These are phyloP conservation scores for Phytophthora palmivora DNA, from an alignment of 352 stramenopile genomes.

Conservation along the genomic window DNA sequence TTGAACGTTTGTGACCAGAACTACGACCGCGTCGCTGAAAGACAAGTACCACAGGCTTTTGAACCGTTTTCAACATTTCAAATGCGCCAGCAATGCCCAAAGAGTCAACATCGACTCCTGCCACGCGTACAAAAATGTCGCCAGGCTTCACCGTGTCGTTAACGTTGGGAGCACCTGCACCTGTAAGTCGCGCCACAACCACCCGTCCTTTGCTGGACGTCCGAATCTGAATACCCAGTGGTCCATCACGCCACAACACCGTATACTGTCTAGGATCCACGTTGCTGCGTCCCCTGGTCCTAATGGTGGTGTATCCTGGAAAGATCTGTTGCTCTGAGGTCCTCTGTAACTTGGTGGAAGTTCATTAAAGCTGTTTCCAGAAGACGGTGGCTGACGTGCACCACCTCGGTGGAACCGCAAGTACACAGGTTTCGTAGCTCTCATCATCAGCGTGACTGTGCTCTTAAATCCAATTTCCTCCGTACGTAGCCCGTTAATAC, in stretches of 20 bases:
- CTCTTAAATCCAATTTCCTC: constrained; percentile 84
- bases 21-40: constrained; percentile 59
- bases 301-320: constrained; percentile 5
- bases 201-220: constrained; percentile 64
- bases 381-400: constrained; percentile 33
- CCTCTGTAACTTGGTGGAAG: constrained; percentile 24
- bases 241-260: constrained; percentile 76
- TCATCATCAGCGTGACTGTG: constrained; percentile 77
- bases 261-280: constrained; percentile 66
- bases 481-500: constrained; percentile 78
- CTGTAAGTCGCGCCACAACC: constrained; percentile 80
- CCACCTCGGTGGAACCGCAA: constrained; percentile 65
- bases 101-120: constrained; percentile 69
- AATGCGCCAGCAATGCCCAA: constrained; percentile 79
- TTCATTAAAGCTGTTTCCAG: constrained; percentile 25
- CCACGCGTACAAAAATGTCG: constrained; percentile 82
- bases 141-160: constrained; percentile 64
- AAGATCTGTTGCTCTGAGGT: constrained; percentile 11
- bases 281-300: constrained; percentile 8
- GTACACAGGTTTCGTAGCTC: constrained; percentile 77
- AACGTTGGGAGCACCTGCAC: constrained; percentile 57
- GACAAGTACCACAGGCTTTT: constrained; percentile 83
- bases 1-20: constrained; percentile 14
- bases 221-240: constrained; percentile 87
- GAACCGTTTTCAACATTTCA: constrained; percentile 78